Evolutionary conservation across 2,329 filamentous ascomycete species (phyloP).

Genomic region (Phyllosticta citribraziliensis): DNA sequence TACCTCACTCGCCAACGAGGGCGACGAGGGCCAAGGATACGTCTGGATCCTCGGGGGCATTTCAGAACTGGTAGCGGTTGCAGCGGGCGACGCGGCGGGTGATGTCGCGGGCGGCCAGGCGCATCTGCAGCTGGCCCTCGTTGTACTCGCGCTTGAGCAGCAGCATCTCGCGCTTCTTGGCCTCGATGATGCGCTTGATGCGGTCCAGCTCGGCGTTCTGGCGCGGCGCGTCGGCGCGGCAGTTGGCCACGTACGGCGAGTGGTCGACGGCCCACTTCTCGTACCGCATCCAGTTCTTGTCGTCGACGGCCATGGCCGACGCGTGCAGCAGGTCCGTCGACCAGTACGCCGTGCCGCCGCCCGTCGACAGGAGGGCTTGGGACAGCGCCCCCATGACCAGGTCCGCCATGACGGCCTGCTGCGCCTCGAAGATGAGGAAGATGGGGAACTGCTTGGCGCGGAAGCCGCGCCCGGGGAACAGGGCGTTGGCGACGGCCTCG

Average conservation of each 20-base stretch:
- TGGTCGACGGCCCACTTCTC: constrained; percentile 12
- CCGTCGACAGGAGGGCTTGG: constrained; percentile 6
- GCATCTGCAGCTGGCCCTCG: constrained; percentile 11
- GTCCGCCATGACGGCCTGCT: constrained; percentile 11
- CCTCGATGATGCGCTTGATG: constrained; percentile 11
- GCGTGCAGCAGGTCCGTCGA: constrained; percentile 9
- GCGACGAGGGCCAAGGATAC: neutral
- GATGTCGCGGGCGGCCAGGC: constrained; percentile 7
- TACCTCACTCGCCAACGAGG: neutral
- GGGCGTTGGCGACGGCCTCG: constrained; percentile 4
- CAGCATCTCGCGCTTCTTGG: constrained; percentile 12
- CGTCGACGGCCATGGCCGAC: constrained; percentile 6
- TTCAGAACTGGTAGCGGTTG: constrained; percentile 10
- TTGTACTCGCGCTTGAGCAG: constrained; percentile 11
- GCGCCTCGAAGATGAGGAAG: constrained; percentile 10
- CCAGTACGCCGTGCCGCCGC: constrained; percentile 10
- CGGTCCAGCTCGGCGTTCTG: constrained; percentile 9
- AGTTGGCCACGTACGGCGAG: constrained; percentile 10
- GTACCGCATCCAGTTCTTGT: constrained; percentile 11
- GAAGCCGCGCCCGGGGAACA: constrained; percentile 5
- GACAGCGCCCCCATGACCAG: constrained; percentile 5
- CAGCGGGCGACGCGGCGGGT: constrained; percentile 8
- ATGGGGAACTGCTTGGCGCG: constrained; percentile 3
- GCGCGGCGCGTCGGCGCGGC: constrained; percentile 8
- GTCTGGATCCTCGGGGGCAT: neutral